Evolutionary conservation across 1,139 yeast genomes (phyloP).

Genomic region (Trichomonascaceae sp.): DNA sequence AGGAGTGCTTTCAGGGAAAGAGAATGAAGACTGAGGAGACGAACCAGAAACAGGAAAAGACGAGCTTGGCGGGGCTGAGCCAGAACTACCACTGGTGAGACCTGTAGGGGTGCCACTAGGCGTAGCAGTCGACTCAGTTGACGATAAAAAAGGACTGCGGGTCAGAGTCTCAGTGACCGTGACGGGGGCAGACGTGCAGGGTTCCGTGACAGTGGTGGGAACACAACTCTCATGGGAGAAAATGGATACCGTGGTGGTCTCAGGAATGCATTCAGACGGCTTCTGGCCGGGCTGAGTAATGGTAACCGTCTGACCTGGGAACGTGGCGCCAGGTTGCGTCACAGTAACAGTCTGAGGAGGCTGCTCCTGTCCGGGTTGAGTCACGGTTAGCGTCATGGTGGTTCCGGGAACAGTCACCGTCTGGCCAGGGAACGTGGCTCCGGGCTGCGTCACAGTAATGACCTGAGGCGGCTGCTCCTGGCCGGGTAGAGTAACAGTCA

Average conservation of each 20-base stretch:
- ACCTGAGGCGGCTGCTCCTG: constrained; percentile 1
- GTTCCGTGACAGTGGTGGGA: constrained; percentile 1
- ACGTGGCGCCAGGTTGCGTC: neutral
- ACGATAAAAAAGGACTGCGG: constrained; percentile 22
- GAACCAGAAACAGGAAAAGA: constrained; percentile 5
- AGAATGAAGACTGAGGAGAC: no score
- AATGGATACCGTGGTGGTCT: neutral
- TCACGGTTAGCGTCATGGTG: constrained; percentile 7
- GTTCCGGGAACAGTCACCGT: constrained; percentile 8
- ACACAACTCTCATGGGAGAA: neutral
- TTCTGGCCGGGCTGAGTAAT: constrained; percentile 3
- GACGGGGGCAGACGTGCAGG: neutral
- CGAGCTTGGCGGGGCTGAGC: constrained; percentile 11
- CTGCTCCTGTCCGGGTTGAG: constrained; percentile 4
- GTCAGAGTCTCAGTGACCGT: constrained; percentile 3
- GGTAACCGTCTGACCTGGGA: neutral
- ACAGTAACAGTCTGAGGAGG: constrained; percentile 5
- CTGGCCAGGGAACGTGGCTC: constrained; percentile 5
- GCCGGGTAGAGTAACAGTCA: constrained; percentile 6
- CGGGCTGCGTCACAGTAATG: constrained; percentile 7
- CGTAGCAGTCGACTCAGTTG: constrained; percentile 25
- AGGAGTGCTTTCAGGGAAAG: no score
- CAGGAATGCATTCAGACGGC: constrained; percentile 3
- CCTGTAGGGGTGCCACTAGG: constrained; percentile 23
- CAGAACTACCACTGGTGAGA: constrained; percentile 25